A percentile compares a stretch with the other conserved stretches of the same genome.
phyloP scores from a whole-genome alignment of 192 early-diverging fungal genomes.

The Phlyctochytrium planicorne region DNA sequence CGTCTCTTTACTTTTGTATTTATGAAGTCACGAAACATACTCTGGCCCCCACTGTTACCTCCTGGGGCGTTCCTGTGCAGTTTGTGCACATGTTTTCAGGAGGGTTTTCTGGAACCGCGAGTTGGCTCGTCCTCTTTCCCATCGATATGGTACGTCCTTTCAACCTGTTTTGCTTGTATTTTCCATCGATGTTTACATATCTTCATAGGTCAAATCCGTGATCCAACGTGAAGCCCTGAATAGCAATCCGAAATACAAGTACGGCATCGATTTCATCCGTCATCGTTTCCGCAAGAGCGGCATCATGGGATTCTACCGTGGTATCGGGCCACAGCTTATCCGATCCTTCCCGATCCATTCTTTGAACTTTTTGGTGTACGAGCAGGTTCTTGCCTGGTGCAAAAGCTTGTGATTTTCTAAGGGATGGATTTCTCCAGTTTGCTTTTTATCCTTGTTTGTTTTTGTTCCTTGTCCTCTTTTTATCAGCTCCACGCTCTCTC shows the following conservation, averaged over 20 bases:
- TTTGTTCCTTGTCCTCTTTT: too few species aligned
- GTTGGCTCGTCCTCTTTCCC: slow-evolving; percentile 53
- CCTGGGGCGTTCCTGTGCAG: slow-evolving; percentile 21
- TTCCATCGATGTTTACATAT: neutral
- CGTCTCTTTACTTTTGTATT: slow-evolving; percentile 46
- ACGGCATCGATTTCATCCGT: slow-evolving; percentile 34
- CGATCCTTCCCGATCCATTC: slow-evolving; percentile 51
- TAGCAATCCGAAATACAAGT: slow-evolving; percentile 36
- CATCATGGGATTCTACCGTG: slow-evolving; percentile 47
- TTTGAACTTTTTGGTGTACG: slow-evolving; percentile 51
- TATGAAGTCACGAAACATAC: slow-evolving; percentile 46
- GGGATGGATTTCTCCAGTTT: too few species aligned
- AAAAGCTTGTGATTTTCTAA: neutral
- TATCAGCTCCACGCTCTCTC: too few species aligned
- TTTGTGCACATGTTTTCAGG: slow-evolving; percentile 49
- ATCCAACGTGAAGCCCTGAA: slow-evolving; percentile 51
- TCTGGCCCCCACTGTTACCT: slow-evolving; percentile 18
- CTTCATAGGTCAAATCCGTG: slow-evolving; percentile 44
- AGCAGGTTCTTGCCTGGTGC: slow-evolving; percentile 23
- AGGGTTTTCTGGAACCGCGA: slow-evolving; percentile 45
- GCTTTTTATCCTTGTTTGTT: too few species aligned
- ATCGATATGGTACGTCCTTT: slow-evolving; percentile 48
- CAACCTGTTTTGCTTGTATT: neutral
- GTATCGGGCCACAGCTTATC: slow-evolving; percentile 48
- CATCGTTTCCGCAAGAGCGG: slow-evolving; percentile 33